Evolutionary conservation across 2,329 filamentous ascomycete genomes (phyloP), one percentile per base, ranked within the genome.

Genomic region (Stromatinia cepivora): DNA sequence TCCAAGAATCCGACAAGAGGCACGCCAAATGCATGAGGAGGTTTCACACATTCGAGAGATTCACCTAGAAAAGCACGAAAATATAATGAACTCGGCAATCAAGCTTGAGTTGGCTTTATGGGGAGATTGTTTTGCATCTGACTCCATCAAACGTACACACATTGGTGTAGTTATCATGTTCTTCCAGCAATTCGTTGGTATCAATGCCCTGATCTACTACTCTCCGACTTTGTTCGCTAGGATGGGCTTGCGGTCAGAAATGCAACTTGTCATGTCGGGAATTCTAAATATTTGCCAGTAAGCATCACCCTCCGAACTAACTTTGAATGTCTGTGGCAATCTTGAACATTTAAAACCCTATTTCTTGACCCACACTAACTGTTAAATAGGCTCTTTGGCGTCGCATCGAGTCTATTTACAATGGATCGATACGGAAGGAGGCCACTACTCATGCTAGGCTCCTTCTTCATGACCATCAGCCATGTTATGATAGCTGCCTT

Each of bases 111-210:
- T 86, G 9, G 81, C 80, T 0, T 79, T 80, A 0, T 87, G 83
- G 80, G 72, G 77, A 0, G 85, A 86, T 73, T 84, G 82, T 70
- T 85, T 86, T 74, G 81, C 77, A 69, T 78, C 77, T 22, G 82
- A 83, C 4, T 84, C 82, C 74, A 83, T 83, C 79, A 80, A 82
- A 56, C 79, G 84, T 31, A 85, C 0, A 4, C 81, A 83, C 59
- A 79, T 87, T 25, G 86, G 84, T 31, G 77, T 83, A 9, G 80
- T 81, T 0, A 74, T 88, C 20, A 69, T 85, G 80, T 87, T 88
- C 74, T 88, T 87, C 75, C 85, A 88, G 69, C 85, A 86, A 56
- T 84, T 85, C 58, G 78, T 81, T 8, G 84, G 84, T 0, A 84
- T 86, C 75, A 86, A 86, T 70, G 83, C 86, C 1, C 82, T 89